Evolutionary conservation across 306 rosid genomes (phyloP), one percentile per base, ranked within the genome.

Genomic region (Acacia melanoxylon): DNA sequence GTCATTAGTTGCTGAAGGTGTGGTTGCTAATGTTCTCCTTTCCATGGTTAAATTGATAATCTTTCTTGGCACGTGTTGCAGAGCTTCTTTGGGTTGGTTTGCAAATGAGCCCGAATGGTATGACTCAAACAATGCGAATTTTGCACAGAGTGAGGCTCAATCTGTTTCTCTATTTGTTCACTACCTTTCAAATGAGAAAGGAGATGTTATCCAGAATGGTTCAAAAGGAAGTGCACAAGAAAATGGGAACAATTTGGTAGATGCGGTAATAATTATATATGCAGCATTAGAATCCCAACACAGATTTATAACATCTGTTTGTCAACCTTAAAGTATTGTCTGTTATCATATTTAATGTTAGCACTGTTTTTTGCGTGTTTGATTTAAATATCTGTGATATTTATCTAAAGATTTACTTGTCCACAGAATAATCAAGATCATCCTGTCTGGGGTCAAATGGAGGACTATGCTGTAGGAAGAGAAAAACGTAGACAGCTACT

Each of bases 391-490:
- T 24, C 78, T 86, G 31, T 68, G 25, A 75, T 83, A 66, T 69
- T 35, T 81, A 74, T 70, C 78, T 80, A 81, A 22, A 83, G 33
- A 67, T 76, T 74, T 83, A 73, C 80, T 68, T 83, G 13, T 84
- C 67, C 82, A 77, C 92, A 95, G 99, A 89, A 82, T 41, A 89
- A 86, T 79, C 94, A 86, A 62, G 68, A 78, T 86, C 99, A 95
- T 82, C 99, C 99, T 77, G 96, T 95, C 63, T 95, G 99, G 99
- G 99, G 99, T 70, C 94, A 91, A 88, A 87, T 93, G 88, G 98
- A 92, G 78, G 93, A 90, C 89, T 95, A 92, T 82, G 86, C 92
- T 80, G 79, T 76, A 24, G 99, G 91, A 80, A 92, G 96, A 86
- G 98, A 95, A 82, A 95, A 95, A 76, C 84, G 98, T 82, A 91